Percentiles rank a stretch among this genome's conserved stretches.
phyloP scores from a whole-genome alignment of 1,284 basidiomycete species.

The Tetrapyrgos nigripes region DNA sequence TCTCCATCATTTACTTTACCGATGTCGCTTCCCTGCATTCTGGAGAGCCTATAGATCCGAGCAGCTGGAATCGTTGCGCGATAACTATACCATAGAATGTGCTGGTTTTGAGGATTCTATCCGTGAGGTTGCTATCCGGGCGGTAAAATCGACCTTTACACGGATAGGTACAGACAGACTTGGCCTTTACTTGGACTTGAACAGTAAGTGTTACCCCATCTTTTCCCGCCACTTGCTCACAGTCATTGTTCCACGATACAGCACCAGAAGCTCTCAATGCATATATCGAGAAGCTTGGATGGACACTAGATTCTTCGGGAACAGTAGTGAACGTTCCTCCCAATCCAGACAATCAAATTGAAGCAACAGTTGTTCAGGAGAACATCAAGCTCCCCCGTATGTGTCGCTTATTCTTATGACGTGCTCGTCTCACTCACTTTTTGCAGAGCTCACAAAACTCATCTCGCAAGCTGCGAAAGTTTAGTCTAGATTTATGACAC shows the following conservation, averaged over 20 bases:
- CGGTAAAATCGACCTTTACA: conserved; percentile 82
- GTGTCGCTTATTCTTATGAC: neutral
- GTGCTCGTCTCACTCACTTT: conserved; percentile 16
- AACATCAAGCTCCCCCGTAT: conserved; percentile 87
- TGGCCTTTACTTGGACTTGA: conserved; percentile 76
- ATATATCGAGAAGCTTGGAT: conserved; percentile 77
- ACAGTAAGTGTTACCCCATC: conserved; percentile 50
- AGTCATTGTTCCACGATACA: conserved; percentile 29
- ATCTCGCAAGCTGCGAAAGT: conserved; percentile 71
- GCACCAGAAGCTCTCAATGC: conserved; percentile 62
- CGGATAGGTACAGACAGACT: conserved; percentile 74
- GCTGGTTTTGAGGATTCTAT: conserved; percentile 84
- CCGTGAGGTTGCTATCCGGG: conserved; percentile 76
- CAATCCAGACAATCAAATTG: conserved; percentile 95
- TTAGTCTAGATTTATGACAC: conserved; percentile 5
- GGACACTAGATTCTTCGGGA: conserved; percentile 68
- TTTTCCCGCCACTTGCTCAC: conserved; percentile 23
- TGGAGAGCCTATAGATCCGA: conserved; percentile 80
- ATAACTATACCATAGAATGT: conserved; percentile 86
- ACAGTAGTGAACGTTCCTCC: conserved; percentile 78
- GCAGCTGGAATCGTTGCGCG: conserved; percentile 72
- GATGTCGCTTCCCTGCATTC: conserved; percentile 92
- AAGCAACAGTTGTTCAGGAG: conserved; percentile 93
- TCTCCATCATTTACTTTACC: conserved; percentile 81
- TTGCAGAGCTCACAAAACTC: conserved; percentile 82